Evolutionary conservation across 1,284 basidiomycete genomes (phyloP).

Genomic region (Ustilago crameri): DNA sequence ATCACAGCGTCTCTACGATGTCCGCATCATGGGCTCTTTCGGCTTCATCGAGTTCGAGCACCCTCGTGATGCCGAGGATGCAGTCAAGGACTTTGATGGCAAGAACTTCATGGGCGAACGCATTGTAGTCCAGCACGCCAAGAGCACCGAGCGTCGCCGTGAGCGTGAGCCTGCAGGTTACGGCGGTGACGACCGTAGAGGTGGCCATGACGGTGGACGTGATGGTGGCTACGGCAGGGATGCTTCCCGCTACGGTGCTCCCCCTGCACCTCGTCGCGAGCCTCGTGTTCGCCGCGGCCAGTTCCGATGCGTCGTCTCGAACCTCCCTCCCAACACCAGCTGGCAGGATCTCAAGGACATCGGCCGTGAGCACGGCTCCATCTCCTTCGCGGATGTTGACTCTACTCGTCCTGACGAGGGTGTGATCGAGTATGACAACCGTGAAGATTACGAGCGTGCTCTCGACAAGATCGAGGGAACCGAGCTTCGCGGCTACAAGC

Average conservation of each 20-base stretch:
- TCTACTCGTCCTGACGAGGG: slow-evolving; percentile 64
- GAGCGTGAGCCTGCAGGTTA: slow-evolving; percentile 50
- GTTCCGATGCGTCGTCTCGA: slow-evolving; percentile 63
- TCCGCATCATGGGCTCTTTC: slow-evolving; percentile 66
- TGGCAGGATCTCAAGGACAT: slow-evolving; percentile 99
- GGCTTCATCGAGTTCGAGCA: slow-evolving; percentile 67
- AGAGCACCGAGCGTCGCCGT: slow-evolving; percentile 53
- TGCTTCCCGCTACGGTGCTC: slow-evolving; percentile 43
- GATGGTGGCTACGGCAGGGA: slow-evolving; percentile 43
- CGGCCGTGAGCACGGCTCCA: slow-evolving; percentile 84
- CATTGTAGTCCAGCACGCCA: slow-evolving; percentile 65
- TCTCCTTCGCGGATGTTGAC: slow-evolving; percentile 66
- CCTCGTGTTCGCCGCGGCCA: slow-evolving; percentile 58
- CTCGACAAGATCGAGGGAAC: slow-evolving; percentile 65
- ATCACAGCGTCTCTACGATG: slow-evolving; percentile 51
- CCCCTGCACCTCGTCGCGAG: slow-evolving; percentile 41
- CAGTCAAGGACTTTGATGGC: slow-evolving; percentile 65
- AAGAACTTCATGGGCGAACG: slow-evolving; percentile 66
- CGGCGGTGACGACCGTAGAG: slow-evolving; percentile 43
- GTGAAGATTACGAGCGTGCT: slow-evolving; percentile 65
- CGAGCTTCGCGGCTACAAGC: slow-evolving; percentile 63
- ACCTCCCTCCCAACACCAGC: slow-evolving; percentile 89
- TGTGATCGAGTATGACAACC: slow-evolving; percentile 65
- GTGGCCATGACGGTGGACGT: background rate
- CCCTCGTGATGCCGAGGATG: slow-evolving; percentile 65